Conservation (phyloP, 768 basidiomycete genomes). For the Trametes elegans region DNA sequence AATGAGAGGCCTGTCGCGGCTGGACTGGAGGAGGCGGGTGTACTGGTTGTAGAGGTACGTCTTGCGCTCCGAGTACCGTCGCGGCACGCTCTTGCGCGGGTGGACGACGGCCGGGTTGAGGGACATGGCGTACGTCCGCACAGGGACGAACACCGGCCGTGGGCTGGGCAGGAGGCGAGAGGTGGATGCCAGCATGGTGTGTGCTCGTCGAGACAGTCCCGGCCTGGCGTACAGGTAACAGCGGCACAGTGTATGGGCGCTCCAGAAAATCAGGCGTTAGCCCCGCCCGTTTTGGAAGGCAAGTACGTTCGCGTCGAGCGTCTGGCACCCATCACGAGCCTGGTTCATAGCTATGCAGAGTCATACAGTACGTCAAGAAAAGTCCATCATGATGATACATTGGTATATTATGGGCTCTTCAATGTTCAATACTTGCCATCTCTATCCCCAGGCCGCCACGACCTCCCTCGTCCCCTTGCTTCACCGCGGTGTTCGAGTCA, state of each 20-base stretch:
- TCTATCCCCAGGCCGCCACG: too few relatives aligned
- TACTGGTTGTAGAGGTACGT: conserved; percentile 80
- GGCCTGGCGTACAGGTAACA: too few relatives aligned
- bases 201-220: too few relatives aligned
- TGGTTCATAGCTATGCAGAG: background rate
- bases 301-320: background rate
- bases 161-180: conserved; percentile 9
- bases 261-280: conserved; percentile 10
- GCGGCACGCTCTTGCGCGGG: conserved; percentile 53
- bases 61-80: conserved; percentile 78
- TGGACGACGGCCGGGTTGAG: conserved; percentile 40
- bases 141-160: conserved; percentile 6
- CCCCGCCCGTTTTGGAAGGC: background rate
- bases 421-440: too few relatives aligned
- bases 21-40: conserved; percentile 62
- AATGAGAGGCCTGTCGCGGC: conserved; percentile 60
- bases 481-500: too few relatives aligned
- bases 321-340: background rate
- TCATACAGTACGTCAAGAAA: too few relatives aligned
- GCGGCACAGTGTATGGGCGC: background rate
- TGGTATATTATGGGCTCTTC: too few relatives aligned
- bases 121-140: conserved; percentile 16
- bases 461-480: too few relatives aligned
- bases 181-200: conserved; percentile 19
- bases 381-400: too few relatives aligned